Percentiles rank a stretch among this genome's conserved stretches.
These are phyloP conservation scores for Globisporangium nodosum DNA, from an alignment of 352 stramenopile species.

Conservation along the genomic window DNA sequence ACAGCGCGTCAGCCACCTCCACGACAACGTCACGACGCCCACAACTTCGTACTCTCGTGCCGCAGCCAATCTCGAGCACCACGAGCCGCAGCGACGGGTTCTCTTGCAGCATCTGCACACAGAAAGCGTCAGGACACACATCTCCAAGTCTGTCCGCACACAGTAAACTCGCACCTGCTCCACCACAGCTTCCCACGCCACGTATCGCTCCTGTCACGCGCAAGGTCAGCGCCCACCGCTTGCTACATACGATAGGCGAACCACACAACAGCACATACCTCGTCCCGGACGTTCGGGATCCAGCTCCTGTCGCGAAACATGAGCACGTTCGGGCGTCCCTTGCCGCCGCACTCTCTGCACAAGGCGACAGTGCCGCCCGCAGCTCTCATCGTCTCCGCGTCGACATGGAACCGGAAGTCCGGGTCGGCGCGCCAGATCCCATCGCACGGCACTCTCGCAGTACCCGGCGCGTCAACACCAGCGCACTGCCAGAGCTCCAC, in stretches of 20 bases:
- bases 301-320: conserved; percentile 90
- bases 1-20: too few relatives aligned
- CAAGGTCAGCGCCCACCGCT: not conserved
- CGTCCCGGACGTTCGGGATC: conserved; percentile 63
- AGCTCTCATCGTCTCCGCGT: conserved; percentile 60
- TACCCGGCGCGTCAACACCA: conserved; percentile 31
- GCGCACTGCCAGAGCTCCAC: conserved; percentile 77
- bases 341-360: conserved; percentile 52
- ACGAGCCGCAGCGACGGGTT: conserved; percentile 55
- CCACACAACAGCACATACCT: conserved; percentile 24
- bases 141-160: not conserved
- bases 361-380: conserved; percentile 24
- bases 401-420: conserved; percentile 56
- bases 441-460: conserved; percentile 28
- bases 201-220: conserved; percentile 44
- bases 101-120: conserved; percentile 57
- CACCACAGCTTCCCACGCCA: conserved; percentile 74
- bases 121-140: not conserved
- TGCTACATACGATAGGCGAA: too few relatives aligned
- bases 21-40: not conserved
- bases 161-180: conserved; percentile 34
- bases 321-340: conserved; percentile 81
- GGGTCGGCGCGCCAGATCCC: conserved; percentile 49
- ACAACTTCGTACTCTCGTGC: conserved; percentile 38
- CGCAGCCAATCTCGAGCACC: conserved; percentile 82